Evolutionary conservation across 1,284 basidiomycete species (phyloP), one percentile per base, ranked within the genome.

Genomic region (Amanita bisporigera): DNA sequence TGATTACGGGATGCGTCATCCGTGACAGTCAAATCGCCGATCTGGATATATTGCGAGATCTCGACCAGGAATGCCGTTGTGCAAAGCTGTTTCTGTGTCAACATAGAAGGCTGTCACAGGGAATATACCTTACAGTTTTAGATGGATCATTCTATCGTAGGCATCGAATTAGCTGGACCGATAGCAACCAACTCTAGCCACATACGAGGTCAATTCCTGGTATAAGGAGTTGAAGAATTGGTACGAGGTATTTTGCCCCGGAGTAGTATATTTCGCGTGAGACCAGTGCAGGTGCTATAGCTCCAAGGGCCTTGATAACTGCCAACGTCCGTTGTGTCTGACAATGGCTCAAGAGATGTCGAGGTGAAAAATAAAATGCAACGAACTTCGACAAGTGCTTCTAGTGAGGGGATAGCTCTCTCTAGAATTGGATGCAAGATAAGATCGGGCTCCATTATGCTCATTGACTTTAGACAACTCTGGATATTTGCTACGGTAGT

Each of bases 401-500:
- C 95, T 24, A 98, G 82, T 2, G 95, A 94, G 5, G 94, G 92
- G 17, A 93, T 90, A 6, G 95, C 93, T 55, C 96, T 86, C 77
- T 98, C 95, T 66, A 98, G 82, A 49, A 98, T 87, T 0, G 94
- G 90, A 47, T 93, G 90, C 65, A 98, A 83, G 72, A 98, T 91
- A 49, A 98, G 84, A 74, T 95, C 94, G 0, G 96, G 96, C 72
- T 97, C 95, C 83, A 98, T 90, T 57, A 92, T 81, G 66, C 88
- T 87, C 86, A 95, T 88, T 15, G 88, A 90, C 76, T 91, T 91
- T 69, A 92, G 77, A 71, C 88, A 88, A 68, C 86, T 88, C 76
- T 90, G 89, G 64, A 92, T 87, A 73, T 92, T 91, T 36, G 82
- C 77, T 36, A 90, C 88, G 3, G 88, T 90, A 5, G 83, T 83